These are phyloP conservation scores for Porodaedalea pini DNA, from an alignment of 1,284 basidiomycete species.

Conservation along the genomic window DNA sequence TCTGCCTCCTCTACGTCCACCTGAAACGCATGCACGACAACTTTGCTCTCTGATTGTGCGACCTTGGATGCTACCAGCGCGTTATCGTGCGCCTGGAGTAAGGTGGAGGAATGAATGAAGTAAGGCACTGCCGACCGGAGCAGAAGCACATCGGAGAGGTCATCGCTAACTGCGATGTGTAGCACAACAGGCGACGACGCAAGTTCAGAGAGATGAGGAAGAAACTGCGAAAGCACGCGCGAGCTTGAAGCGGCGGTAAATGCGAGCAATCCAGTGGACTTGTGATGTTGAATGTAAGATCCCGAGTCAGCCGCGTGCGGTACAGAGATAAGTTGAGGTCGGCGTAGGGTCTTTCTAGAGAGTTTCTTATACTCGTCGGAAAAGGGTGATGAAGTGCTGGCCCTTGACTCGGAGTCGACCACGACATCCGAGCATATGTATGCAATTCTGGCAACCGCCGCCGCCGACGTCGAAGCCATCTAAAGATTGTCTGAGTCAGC, in stretches of 20 bases:
- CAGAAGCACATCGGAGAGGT: conserved; percentile 55
- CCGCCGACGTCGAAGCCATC: conserved; percentile 27
- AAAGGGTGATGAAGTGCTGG: conserved; percentile 35
- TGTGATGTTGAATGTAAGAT: conserved; percentile 45
- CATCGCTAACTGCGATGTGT: conserved; percentile 50
- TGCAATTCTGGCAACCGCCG: conserved; percentile 62
- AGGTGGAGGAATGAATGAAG: conserved; percentile 58
- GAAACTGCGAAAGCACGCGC: conserved; percentile 47
- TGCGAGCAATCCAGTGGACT: conserved; percentile 43
- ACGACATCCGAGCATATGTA: conserved; percentile 65
- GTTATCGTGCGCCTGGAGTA: conserved; percentile 69
- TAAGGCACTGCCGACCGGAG: conserved; percentile 58
- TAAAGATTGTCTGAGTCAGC: not conserved
- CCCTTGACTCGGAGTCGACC: conserved; percentile 49
- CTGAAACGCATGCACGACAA: conserved; percentile 83
- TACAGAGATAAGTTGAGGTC: conserved; percentile 38
- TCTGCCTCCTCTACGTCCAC: conserved; percentile 31
- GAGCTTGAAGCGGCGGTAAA: conserved; percentile 46
- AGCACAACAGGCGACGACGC: conserved; percentile 52
- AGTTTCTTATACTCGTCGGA: conserved; percentile 35
- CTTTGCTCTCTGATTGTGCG: conserved; percentile 53
- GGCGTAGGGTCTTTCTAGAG: conserved; percentile 23
- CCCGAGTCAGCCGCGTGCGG: conserved; percentile 61
- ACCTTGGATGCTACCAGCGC: conserved; percentile 65
- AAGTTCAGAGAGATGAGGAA: conserved; percentile 57